Base-by-base conservation (phyloP, 169 alveolate species). In the Fabrea salina region DNA sequence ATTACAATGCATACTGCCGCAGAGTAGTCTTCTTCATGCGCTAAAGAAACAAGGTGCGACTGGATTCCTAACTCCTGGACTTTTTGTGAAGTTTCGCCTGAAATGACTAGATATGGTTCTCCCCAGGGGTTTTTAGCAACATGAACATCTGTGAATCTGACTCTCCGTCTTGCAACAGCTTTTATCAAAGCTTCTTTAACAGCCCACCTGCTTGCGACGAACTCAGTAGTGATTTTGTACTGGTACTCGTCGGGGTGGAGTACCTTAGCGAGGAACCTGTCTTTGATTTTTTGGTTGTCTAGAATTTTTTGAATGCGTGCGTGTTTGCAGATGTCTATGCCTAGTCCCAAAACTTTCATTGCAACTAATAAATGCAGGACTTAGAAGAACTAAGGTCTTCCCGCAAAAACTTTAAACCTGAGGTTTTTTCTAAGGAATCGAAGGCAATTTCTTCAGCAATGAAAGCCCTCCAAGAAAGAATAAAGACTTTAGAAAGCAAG, bases 161-260 rank as follows among this genome's bases (percentile, higher is more conserved):
- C 1, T 13, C n/a, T n/a, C 39, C 61, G 40, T 0, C 8, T 19
- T 0, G 50, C 78, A 37, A 37, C 11, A 19, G 78, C 78, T 30
- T 68, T 68, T 7, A 68, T 64, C 2, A 68, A 37, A n/a, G 78
- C 78, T 68, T 68, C 78, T 47, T 68, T 68, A 16, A 19, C 27
- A 22, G 78, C 78, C 61, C 78, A 68, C 25, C 78, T 40, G 8
- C 44, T n/a, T 11, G 78, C 78, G 8, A 68, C 67, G 44, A 41
- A 68, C 3, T 68, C 13, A 16, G 27, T 7, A 39, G 2, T 44
- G 7, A 68, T 8, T 8, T 37, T 43, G 0, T 39, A 1, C 1
- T 8, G n/a, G 19, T 8, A 41, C 44, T 68, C 78, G n/a, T 22
- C 19, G 0, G 66, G 66, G 44, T 68, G 78, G 0, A 68, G 41